Base-by-base conservation (phyloP, 1,284 basidiomycete species). In the Ustilago curta region DNA sequence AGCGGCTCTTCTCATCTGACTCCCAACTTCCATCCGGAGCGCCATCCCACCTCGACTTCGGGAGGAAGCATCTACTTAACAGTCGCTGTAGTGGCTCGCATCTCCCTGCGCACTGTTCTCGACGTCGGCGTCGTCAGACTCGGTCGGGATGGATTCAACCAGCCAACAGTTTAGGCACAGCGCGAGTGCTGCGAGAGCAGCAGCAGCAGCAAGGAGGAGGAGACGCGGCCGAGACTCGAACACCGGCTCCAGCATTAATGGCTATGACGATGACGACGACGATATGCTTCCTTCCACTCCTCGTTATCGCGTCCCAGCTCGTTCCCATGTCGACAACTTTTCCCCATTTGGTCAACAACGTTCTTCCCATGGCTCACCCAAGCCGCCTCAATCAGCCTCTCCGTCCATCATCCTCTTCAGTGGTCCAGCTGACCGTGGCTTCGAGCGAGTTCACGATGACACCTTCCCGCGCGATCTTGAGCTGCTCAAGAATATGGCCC, bases 371-470 rank as follows among this genome's bases (percentile, higher is more conserved):
- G 50, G 39, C 21, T 69, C 66, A 31, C 66, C 66, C 21, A 49
- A 40, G 43, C 49, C 43, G 1, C 25, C 29, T 11, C 59, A 56
- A 14, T 62, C 55, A 4, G 45, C 59, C 25, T 74, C 66, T 8
- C 71, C 71, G 11, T 57, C 66, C 11, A 54, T 74, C 37, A 64
- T 74, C 37, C 62, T 65, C 29, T 74, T 74, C 52, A 50, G 49
- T 39, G 71, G 71, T 25, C 71, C 71, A 14, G 53, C 61, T 8
- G 23, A 65, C 19, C 54, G 55, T 27, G 58, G 58, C 49, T 74
- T 74, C n/a, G 71, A 74, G 32, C 61, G 71, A 6, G 56, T 69
- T 12, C 62, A 65, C 56, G 66, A 69, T 50, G 71, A 69, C 18
- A 45, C 49, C 8, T 71, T 74, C 21, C 71, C 71, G 9, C 55